These are phyloP conservation scores for Trichoderma sp. DNA, from an alignment of 2,329 filamentous ascomycete genomes.

Conservation along the genomic window DNA sequence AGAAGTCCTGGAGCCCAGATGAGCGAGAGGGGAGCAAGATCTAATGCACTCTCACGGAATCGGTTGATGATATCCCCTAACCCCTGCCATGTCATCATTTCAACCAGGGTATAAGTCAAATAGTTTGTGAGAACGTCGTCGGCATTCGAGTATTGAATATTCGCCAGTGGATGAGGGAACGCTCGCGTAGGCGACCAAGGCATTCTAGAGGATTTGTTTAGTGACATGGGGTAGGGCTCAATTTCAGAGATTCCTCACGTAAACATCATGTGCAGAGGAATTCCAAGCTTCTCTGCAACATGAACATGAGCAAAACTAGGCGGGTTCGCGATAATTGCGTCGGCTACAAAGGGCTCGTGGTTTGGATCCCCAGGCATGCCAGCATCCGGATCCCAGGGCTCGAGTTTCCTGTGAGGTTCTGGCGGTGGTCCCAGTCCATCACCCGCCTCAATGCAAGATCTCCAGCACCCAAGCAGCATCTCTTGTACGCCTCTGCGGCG, in stretches of 20 bases:
- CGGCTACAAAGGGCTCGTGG: slow-evolving; percentile 73
- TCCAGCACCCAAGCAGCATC: slow-evolving; percentile 84
- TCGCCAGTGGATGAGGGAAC: slow-evolving; percentile 84
- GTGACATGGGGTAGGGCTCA: neutral
- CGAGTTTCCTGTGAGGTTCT: slow-evolving; percentile 49
- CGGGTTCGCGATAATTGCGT: slow-evolving; percentile 77
- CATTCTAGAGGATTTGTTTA: slow-evolving; percentile 65
- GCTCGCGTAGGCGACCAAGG: slow-evolving; percentile 84
- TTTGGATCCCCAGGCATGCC: slow-evolving; percentile 45
- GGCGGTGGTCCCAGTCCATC: slow-evolving; percentile 60
- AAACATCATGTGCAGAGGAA: slow-evolving; percentile 85
- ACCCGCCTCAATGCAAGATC: slow-evolving; percentile 78
- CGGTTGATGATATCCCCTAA: slow-evolving; percentile 88
- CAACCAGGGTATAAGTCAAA: slow-evolving; percentile 79
- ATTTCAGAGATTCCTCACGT: slow-evolving; percentile 57
- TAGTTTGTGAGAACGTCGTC: slow-evolving; percentile 79
- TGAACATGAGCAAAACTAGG: slow-evolving; percentile 77
- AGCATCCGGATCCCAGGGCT: slow-evolving; percentile 45
- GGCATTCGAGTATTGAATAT: slow-evolving; percentile 74
- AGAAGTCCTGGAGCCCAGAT: slow-evolving; percentile 83
- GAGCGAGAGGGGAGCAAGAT: slow-evolving; percentile 74
- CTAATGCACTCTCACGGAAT: slow-evolving; percentile 74
- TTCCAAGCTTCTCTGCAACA: slow-evolving; percentile 72
- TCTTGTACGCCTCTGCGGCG: slow-evolving; percentile 73
- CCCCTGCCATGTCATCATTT: slow-evolving; percentile 93